phyloP scores from a whole-genome alignment of 1,284 basidiomycete species.

The Sanguinoderma infundibulare region DNA sequence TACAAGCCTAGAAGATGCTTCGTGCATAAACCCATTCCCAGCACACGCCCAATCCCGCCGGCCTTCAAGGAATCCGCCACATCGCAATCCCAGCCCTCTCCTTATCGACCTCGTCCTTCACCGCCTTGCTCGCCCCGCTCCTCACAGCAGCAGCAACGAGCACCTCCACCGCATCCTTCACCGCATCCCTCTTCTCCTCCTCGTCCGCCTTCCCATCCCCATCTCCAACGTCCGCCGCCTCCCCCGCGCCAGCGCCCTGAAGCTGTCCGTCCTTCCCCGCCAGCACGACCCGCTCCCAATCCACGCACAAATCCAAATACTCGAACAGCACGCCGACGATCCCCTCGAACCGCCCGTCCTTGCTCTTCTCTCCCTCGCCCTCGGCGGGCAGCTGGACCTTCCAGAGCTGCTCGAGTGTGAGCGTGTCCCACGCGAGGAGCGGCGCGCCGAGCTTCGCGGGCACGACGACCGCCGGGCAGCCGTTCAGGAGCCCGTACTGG shows the following conservation, averaged over 20 bases:
- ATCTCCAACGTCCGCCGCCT: constrained; percentile 28
- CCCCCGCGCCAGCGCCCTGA: constrained; percentile 20
- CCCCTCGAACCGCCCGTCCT: constrained; percentile 46
- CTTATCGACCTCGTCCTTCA: constrained; percentile 58
- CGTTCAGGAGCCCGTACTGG: constrained; percentile 63
- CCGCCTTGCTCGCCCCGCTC: constrained; percentile 57
- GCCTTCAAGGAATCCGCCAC: constrained; percentile 58
- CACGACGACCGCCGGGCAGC: constrained; percentile 61
- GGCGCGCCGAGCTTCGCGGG: constrained; percentile 63
- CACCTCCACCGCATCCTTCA: constrained; percentile 52
- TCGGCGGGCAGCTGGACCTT: constrained; percentile 48
- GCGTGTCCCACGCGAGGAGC: constrained; percentile 62
- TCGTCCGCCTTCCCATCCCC: constrained; percentile 21
- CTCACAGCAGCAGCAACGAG: constrained; percentile 58
- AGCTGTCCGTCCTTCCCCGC: constrained; percentile 23
- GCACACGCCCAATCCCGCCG: not conserved
- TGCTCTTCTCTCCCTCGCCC: constrained; percentile 36
- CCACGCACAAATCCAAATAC: constrained; percentile 62
- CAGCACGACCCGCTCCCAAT: constrained; percentile 56
- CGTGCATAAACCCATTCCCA: too few species aligned
- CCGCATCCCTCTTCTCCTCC: constrained; percentile 41
- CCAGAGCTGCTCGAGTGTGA: constrained; percentile 64
- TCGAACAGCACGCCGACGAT: constrained; percentile 59
- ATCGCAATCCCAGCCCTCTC: constrained; percentile 63
- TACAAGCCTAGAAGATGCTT: not conserved